Evolutionary conservation across 495 filamentous ascomycete species (phyloP), one percentile per base, ranked within the genome.

Genomic region (Aspergillus ellipticus): DNA sequence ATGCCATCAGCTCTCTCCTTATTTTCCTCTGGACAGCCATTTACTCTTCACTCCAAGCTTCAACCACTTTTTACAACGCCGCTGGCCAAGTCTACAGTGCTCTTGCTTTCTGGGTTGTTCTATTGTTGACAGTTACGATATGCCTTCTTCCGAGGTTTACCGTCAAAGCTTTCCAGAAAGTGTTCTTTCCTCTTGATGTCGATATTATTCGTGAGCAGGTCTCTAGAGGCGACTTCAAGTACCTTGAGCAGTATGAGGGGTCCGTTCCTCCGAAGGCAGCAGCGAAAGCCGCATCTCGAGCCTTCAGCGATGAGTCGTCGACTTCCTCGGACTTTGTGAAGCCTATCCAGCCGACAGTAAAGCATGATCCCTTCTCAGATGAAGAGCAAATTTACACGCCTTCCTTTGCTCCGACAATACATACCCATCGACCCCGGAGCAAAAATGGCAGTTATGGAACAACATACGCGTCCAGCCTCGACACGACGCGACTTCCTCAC

Each of bases 1-100:
- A 92, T 26, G 66, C 65, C 45, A 80, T 97, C 66, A 96, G 92
- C 72, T 87, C 87, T 56, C 67, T 97, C 22, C 79, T 97, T 64
- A 85, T 97, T 63, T 99, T 88, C 81, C 87, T 96, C 74, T 99
- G 94, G 95, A 97, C 95, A 20, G 92, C 90, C 39, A 82, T 96
- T 42, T 99, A 92, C 71, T 91, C 91, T 0, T 76, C 88, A 6
- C 82, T 85, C 60, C 78, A 79, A 6, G 78, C 74, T 19, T 82
- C 89, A 3, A 76, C 77, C 29, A 76, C 79, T 24, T 96, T 97
- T 69, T 96, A 95, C 75, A 75, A 83, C 49, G 81, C 88, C 2
- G 93, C 86, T 11, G 73, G 82, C 0, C 80, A 97, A 69, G 85
- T 92, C 29, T 97, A 93, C 65, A 84, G 82, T 6, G 77, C 89